Evolutionary conservation across 192 early-diverging fungal species (phyloP), one percentile per base, ranked within the genome.

Genomic region (Coemansia sp.): DNA sequence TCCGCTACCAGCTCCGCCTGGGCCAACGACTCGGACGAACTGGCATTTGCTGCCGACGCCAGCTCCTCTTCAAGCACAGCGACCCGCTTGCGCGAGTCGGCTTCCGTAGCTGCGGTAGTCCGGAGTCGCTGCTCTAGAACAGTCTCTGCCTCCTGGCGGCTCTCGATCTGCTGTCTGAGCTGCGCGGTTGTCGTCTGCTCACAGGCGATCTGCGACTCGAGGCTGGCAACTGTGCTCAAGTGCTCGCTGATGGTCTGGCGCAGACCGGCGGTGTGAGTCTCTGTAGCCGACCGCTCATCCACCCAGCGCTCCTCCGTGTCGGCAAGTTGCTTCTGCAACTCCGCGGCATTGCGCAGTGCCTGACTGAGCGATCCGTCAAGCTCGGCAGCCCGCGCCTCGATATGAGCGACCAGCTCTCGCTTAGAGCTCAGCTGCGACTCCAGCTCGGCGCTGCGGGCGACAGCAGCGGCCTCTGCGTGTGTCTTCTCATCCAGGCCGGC

Each of bases 351-450:
- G 5, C 28, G 20, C 12, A 16, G 47, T 27, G 47, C 33, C 3
- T 10, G 37, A 18, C 13, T 7, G 7, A 51, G 25, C 7, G 36
- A 38, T 9, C 21, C 28, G 17, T 10, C 31, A 16, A 51, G 20
- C 12, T 26, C n/a, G 20, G 17, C 3, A 2, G 31, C 7, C 20
- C 14, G 40, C 8, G 39, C 9, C 16, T 52, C 40, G 20, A 58
- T 21, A 8, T 34, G 12, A 19, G 38, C 29, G 22, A 50, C 33
- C 22, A n/a, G 8, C 0, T 20, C 7, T 9, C 6, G 30, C 8
- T 47, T 46, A n/a, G 38, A 13, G n/a, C 40, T 18, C 4, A 56
- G 22, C 28, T 56, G 44, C 7, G 28, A 5, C 5, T 38, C 38
- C 21, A 44, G 34, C 19, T 51, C 32, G 22, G 35, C 42, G 13